phyloP scores from a whole-genome alignment of 1,139 yeast species.

The Candida mesenterica region DNA sequence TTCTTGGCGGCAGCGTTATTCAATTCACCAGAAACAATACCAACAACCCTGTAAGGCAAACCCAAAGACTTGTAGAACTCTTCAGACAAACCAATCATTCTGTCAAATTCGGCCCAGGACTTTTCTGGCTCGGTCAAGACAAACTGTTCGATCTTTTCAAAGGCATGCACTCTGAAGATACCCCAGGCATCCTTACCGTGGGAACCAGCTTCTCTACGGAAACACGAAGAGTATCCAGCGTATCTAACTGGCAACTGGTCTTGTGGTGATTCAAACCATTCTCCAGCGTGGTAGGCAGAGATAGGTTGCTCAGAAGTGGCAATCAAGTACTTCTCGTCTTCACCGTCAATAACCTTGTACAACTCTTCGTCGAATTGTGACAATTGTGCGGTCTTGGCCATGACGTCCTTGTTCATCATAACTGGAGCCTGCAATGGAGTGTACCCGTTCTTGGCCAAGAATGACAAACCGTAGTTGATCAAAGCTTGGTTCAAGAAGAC shows the following conservation, averaged over 20 bases:
- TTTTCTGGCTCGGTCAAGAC: constrained; percentile 95
- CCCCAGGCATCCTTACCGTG: constrained; percentile 99
- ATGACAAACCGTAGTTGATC: constrained; percentile 90
- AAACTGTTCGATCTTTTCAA: constrained; percentile 97
- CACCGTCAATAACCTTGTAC: constrained; percentile 95
- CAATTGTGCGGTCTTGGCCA: constrained; percentile 99
- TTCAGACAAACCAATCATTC: constrained; percentile 89
- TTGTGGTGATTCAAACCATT: constrained; percentile 97
- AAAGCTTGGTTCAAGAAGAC: constrained; percentile 97
- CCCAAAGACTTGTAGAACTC: constrained; percentile 91
- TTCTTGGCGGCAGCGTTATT: constrained; percentile 99
- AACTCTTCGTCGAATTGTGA: constrained; percentile 97
- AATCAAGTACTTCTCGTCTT: constrained; percentile 93
- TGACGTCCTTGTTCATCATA: constrained; percentile 98
- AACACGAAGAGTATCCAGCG: constrained; percentile 97
- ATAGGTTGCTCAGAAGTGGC: constrained; percentile 99
- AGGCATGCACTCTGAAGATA: constrained; percentile 97
- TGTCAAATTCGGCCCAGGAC: constrained; percentile 95
- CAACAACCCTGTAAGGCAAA: constrained; percentile 94
- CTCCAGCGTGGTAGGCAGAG: constrained; percentile 95
- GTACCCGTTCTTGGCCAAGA: constrained; percentile 78
- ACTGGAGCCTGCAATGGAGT: constrained; percentile 97
- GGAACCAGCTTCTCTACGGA: constrained; percentile 99
- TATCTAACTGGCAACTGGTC: constrained; percentile 95
- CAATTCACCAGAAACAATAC: constrained; percentile 96